Percentiles rank a stretch among this genome's conserved stretches.
Evolutionary conservation across 2,329 filamentous ascomycete species (phyloP).

Genomic region (Paraconiothyrium sp.): DNA sequence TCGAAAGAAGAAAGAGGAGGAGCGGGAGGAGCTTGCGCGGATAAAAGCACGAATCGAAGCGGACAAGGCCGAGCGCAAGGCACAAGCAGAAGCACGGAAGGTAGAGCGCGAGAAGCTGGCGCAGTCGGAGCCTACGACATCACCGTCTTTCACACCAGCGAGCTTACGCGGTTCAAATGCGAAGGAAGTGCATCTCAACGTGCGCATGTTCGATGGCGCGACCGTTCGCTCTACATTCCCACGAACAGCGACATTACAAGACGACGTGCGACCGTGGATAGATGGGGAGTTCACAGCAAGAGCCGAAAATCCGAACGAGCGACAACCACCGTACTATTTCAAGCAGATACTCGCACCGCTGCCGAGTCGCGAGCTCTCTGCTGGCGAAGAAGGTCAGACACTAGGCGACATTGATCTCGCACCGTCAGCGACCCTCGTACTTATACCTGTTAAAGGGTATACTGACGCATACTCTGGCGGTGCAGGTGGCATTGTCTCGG

Average conservation of each 20-base stretch:
- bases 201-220: slow-evolving; percentile 85
- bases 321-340: slow-evolving; percentile 75
- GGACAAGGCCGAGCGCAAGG: slow-evolving; percentile 74
- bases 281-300: slow-evolving; percentile 57
- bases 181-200: slow-evolving; percentile 65
- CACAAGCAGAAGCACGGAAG: slow-evolving; percentile 45
- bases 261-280: slow-evolving; percentile 79
- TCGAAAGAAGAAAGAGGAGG: slow-evolving; percentile 71
- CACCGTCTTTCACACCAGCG: slow-evolving; percentile 16
- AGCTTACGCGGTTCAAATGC: slow-evolving; percentile 42
- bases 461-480: slow-evolving; percentile 65
- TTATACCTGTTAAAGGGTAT: slow-evolving; percentile 74
- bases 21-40: slow-evolving; percentile 73
- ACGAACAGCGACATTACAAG: slow-evolving; percentile 67
- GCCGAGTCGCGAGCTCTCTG: slow-evolving; percentile 77
- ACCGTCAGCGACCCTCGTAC: slow-evolving; percentile 83
- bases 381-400: slow-evolving; percentile 75
- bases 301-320: slow-evolving; percentile 30
- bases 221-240: slow-evolving; percentile 79
- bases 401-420: slow-evolving; percentile 76
- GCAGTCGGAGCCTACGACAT: slow-evolving; percentile 18
- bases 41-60: slow-evolving; percentile 80
- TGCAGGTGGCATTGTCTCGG: slow-evolving; percentile 41
- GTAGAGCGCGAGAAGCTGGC: slow-evolving; percentile 44
- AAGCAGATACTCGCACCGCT: slow-evolving; percentile 82